phyloP scores from a whole-genome alignment of 805 yeast genomes.

The Danielia oregonensis region DNA sequence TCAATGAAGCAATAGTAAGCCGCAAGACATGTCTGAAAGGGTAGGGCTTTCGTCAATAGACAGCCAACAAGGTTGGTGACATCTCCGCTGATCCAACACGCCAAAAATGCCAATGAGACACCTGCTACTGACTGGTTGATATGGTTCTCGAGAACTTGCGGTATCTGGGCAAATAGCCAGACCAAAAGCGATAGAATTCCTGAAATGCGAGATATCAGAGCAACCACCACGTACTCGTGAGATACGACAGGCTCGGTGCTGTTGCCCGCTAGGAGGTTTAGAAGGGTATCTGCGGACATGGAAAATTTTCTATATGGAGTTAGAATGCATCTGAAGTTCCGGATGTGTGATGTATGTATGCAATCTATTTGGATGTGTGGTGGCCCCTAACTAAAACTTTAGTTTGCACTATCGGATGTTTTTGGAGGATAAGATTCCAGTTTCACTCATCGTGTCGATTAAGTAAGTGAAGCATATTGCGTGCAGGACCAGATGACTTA shows the following conservation, averaged over 20 bases:
- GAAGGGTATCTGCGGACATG: slow-evolving; percentile 1
- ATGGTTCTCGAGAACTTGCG: slow-evolving; percentile 26
- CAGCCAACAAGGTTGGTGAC: slow-evolving; percentile 64
- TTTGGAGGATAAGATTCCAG: too few species aligned
- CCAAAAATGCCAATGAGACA: slow-evolving; percentile 27
- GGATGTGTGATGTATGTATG: neutral
- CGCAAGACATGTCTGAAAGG: slow-evolving; percentile 76
- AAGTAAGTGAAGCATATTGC: neutral
- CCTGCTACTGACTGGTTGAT: slow-evolving; percentile 34
- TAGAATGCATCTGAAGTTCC: neutral
- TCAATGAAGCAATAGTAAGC: slow-evolving; percentile 54
- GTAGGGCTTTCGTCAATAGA: slow-evolving; percentile 67
- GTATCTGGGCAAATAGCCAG: slow-evolving; percentile 30
- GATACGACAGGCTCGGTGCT: slow-evolving; percentile 7
- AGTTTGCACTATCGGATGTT: too few species aligned
- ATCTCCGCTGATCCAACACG: slow-evolving; percentile 36
- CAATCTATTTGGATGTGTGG: too few species aligned
- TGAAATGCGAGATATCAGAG: slow-evolving; percentile 10
- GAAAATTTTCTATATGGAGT: neutral
- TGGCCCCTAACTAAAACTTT: too few species aligned
- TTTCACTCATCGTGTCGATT: neutral
- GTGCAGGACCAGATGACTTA: slow-evolving; percentile 1
- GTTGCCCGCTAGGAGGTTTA: slow-evolving; percentile 4
- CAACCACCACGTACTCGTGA: slow-evolving; percentile 9
- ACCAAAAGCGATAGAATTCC: slow-evolving; percentile 21